phyloP scores from a whole-genome alignment of 2,329 filamentous ascomycete species.

The Fusarium aywerte region DNA sequence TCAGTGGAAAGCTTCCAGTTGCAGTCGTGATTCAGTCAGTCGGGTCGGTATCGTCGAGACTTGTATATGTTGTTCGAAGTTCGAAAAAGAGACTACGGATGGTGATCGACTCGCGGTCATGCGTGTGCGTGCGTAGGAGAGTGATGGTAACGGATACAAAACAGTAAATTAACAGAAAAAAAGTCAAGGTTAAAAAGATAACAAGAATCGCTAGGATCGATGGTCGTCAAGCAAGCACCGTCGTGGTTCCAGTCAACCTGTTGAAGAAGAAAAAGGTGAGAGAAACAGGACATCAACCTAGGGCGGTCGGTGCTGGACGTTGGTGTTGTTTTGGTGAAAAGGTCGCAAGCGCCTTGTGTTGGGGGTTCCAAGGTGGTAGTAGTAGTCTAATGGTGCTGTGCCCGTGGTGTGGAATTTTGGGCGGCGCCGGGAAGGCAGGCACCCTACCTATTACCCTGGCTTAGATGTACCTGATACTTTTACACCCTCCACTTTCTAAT shows the following conservation, averaged over 20 bases:
- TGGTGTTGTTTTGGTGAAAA: conserved; percentile 48
- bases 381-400: conserved; percentile 9
- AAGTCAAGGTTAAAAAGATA: not conserved
- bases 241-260: not conserved
- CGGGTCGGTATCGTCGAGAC: conserved; percentile 21
- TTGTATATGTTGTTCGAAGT: conserved; percentile 1
- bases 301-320: conserved; percentile 38
- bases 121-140: conserved; percentile 5
- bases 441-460: conserved; percentile 13
- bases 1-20: conserved; percentile 7
- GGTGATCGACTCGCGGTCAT: conserved; percentile 13
- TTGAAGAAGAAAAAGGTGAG: conserved; percentile 17
- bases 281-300: conserved; percentile 35
- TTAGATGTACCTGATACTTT: conserved; percentile 34
- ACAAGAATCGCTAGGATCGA: conserved; percentile 26
- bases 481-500: conserved; percentile 23
- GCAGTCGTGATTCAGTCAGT: conserved; percentile 40
- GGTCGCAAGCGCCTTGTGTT: conserved; percentile 45
- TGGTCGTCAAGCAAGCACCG: conserved; percentile 20
- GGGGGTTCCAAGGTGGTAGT: conserved; percentile 44
- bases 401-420: conserved; percentile 43
- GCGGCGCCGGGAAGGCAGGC: conserved; percentile 37
- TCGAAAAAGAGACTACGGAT: not conserved
- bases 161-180: conserved; percentile 5
- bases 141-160: not conserved